Conservation (phyloP, 495 filamentous ascomycete genomes). For the Aspergillus sclerotioniger region DNA sequence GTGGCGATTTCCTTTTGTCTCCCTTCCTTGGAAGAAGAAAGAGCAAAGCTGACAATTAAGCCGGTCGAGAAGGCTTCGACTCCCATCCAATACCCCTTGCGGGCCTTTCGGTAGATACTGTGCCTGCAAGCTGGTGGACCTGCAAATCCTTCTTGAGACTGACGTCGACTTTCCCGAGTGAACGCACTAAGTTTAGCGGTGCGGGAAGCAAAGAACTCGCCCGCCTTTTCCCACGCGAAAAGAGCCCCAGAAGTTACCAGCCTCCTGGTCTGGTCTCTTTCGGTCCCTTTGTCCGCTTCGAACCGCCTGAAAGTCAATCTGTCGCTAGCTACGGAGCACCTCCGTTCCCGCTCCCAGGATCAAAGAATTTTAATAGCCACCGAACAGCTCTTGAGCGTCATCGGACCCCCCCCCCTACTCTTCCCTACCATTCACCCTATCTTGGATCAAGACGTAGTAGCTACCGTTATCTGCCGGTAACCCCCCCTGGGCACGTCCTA, state of each 20-base stretch:
- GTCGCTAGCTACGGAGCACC: conserved; percentile 11
- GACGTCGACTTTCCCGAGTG: conserved; percentile 9
- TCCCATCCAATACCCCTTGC: background rate
- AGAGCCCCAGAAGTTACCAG: conserved; percentile 26
- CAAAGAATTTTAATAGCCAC: background rate
- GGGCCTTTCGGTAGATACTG: conserved; percentile 2
- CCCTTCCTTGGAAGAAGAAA: background rate
- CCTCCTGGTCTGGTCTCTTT: conserved; percentile 21
- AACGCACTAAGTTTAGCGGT: conserved; percentile 20
- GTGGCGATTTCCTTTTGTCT: background rate
- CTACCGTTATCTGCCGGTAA: background rate
- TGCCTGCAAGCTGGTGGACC: background rate
- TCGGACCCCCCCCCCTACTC: background rate
- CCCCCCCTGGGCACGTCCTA: background rate
- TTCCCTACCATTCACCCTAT: background rate
- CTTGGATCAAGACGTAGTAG: background rate
- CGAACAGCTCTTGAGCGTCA: background rate
- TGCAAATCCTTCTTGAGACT: conserved; percentile 17
- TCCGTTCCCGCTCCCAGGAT: conserved; percentile 4
- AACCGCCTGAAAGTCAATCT: conserved; percentile 23
- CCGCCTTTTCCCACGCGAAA: conserved; percentile 23
- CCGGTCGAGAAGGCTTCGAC: background rate
- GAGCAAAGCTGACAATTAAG: background rate
- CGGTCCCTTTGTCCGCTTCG: conserved; percentile 11
- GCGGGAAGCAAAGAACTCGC: conserved; percentile 19